phyloP scores from a whole-genome alignment of 352 stramenopile genomes.

The Globisporangium heterothallicum region DNA sequence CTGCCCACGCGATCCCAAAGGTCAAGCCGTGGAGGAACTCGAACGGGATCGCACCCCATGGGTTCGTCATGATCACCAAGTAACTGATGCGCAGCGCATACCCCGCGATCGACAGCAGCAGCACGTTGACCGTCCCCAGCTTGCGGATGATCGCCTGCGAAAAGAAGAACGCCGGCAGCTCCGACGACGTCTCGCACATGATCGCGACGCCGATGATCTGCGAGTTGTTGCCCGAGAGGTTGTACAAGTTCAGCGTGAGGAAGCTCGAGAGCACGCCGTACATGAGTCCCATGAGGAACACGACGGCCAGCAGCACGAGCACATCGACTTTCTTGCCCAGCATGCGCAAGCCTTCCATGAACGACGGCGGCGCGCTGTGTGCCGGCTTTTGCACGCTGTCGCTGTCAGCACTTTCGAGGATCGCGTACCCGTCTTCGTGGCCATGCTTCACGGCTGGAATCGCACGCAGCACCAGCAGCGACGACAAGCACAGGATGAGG shows the following conservation, averaged over 20 bases:
- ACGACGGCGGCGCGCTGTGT: conserved; percentile 25
- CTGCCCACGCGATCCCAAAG: conserved; percentile 69
- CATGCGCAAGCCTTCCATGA: conserved; percentile 33
- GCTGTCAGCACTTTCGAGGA: conserved; percentile 17
- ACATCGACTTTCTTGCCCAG: conserved; percentile 49
- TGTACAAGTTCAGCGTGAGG: conserved; percentile 79
- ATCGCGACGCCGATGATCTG: conserved; percentile 80
- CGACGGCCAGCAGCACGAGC: conserved; percentile 59
- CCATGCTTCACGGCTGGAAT: conserved; percentile 49
- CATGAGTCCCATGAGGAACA: conserved; percentile 80
- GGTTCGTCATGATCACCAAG: conserved; percentile 74
- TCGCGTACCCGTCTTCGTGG: conserved; percentile 16
- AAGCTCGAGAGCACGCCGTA: conserved; percentile 81
- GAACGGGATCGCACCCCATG: conserved; percentile 74
- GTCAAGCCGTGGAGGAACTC: conserved; percentile 76
- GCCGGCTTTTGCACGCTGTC: conserved; percentile 1
- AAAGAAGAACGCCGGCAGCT: conserved; percentile 81
- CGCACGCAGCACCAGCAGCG: conserved; percentile 54
- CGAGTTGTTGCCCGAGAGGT: conserved; percentile 59
- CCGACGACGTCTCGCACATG: conserved; percentile 72
- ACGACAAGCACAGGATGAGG: conserved; percentile 38
- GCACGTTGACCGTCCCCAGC: conserved; percentile 67
- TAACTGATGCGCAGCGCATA: conserved; percentile 68
- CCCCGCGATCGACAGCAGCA: conserved; percentile 62
- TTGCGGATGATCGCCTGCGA: conserved; percentile 61